A percentile compares a stretch with the other conserved stretches of the same genome.
phyloP scores from a whole-genome alignment of 1,284 basidiomycete genomes.

The Coniferiporia sulphurascens region DNA sequence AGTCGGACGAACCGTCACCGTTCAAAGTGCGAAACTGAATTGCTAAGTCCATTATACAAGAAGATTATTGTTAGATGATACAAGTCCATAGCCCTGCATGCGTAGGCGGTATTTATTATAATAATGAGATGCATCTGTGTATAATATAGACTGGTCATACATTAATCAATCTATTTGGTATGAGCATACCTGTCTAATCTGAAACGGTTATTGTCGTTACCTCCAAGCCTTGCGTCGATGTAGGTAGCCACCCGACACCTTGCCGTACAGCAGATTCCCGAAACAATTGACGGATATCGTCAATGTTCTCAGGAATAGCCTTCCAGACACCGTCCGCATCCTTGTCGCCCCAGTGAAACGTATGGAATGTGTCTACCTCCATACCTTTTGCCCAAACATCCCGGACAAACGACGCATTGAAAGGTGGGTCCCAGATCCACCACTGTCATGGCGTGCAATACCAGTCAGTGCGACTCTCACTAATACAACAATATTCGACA shows the following conservation, averaged over 20 bases:
- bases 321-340: conserved; percentile 34
- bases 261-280: conserved; percentile 36
- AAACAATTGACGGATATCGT: conserved; percentile 33
- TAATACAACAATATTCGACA: background rate
- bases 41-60: background rate
- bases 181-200: background rate
- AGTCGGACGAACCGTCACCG: background rate
- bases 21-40: background rate
- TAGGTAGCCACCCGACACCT: conserved; percentile 20
- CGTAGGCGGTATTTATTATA: too few relatives aligned
- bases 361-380: conserved; percentile 49
- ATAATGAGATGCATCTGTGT: too few relatives aligned
- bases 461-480: background rate
- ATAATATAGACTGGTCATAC: background rate
- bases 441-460: conserved; percentile 27
- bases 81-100: too few relatives aligned
- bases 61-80: too few relatives aligned
- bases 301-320: conserved; percentile 32
- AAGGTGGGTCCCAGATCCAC: conserved; percentile 47
- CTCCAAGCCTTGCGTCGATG: background rate
- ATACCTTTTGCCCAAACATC: conserved; percentile 39
- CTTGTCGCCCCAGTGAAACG: conserved; percentile 43
- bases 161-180: background rate
- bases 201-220: background rate
- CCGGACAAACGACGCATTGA: conserved; percentile 41